Percentiles rank a stretch among this genome's conserved stretches.
These are phyloP conservation scores for Scleroderma bovista DNA, from an alignment of 768 basidiomycete species.

Conservation along the genomic window DNA sequence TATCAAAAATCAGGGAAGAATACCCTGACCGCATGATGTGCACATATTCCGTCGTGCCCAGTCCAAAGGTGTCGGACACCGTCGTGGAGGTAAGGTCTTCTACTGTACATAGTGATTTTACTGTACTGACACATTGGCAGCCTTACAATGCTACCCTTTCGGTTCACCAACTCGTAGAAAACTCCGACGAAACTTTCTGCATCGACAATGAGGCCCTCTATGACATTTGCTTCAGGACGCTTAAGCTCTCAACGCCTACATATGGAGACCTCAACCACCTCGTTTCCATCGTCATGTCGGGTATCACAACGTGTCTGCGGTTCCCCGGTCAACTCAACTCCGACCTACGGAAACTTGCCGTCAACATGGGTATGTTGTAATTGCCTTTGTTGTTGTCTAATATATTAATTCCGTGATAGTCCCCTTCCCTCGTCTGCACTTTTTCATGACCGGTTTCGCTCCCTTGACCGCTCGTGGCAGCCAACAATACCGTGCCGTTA, in stretches of 20 bases:
- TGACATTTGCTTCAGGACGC: slow-evolving; percentile 97
- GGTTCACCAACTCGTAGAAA: slow-evolving; percentile 98
- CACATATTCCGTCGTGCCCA: slow-evolving; percentile 97
- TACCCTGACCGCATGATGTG: slow-evolving; percentile 99
- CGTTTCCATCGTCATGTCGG: slow-evolving; percentile 97
- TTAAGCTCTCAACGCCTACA: slow-evolving; percentile 92
- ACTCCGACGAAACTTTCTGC: slow-evolving; percentile 99
- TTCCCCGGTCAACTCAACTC: slow-evolving; percentile 99
- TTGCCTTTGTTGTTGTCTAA: not conserved
- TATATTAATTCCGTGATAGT: slow-evolving; percentile 41
- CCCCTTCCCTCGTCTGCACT: slow-evolving; percentile 98
- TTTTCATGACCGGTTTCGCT: slow-evolving; percentile 98
- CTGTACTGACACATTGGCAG: slow-evolving; percentile 30
- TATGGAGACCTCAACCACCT: slow-evolving; percentile 98
- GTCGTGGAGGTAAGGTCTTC: slow-evolving; percentile 74
- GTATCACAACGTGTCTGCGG: slow-evolving; percentile 96
- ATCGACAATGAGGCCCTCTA: slow-evolving; percentile 99
- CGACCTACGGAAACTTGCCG: slow-evolving; percentile 94
- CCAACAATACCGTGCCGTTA: slow-evolving; percentile 93
- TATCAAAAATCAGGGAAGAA: slow-evolving; percentile 98
- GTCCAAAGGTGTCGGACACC: slow-evolving; percentile 96
- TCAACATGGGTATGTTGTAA: slow-evolving; percentile 87
- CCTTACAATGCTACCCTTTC: slow-evolving; percentile 99
- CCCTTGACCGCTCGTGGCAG: slow-evolving; percentile 92
- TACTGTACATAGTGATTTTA: not conserved